Evolutionary conservation across 345 rosid species (phyloP), one percentile per base, ranked within the genome.

Genomic region (Populus davidiana): DNA sequence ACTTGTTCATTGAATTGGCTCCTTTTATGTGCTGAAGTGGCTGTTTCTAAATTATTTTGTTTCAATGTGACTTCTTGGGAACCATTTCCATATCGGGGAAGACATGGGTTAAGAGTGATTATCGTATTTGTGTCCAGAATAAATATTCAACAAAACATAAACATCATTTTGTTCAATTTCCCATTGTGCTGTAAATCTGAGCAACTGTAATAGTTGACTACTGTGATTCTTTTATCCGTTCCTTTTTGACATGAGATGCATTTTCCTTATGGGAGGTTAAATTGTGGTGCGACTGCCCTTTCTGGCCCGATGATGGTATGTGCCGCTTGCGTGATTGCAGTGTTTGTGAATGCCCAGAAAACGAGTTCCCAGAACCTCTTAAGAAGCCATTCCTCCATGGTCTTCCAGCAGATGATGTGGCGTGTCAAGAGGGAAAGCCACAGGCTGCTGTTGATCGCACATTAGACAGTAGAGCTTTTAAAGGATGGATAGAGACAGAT

Each of bases 401-500:
- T 77, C 92, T 92, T 68, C 78, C 91, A 27, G 82, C 86, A 65
- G 92, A 92, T 76, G 89, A 89, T 81, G 87, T 88, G 67, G 77
- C 81, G 25, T 96, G 99, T 63, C 99, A 93, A 89, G 99, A 96
- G 81, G 99, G 98, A 78, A 93, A 92, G 74, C 96, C 98, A 39
- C 83, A 92, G 84, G 92, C 97, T 79, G 87, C 91, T 73, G 97
- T 96, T 70, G 98, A 96, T 68, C 96, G 95, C 56, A 93, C 97
- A 1, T 13, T 96, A 47, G 98, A 96, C 47, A 88, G 80, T 2
- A 87, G 83, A 83, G 91, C 93, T 74, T 92, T 96, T 77, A 88
- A 82, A 81, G 98, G 96, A 50, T 96, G 99, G 98, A 86, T 88
- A 6, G 98, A 83, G 82, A 89, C 88, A 8, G 98, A 96, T 72